These are phyloP conservation scores for Wickerhamiella kazuoi DNA, from an alignment of 805 yeast species.

Conservation along the genomic window DNA sequence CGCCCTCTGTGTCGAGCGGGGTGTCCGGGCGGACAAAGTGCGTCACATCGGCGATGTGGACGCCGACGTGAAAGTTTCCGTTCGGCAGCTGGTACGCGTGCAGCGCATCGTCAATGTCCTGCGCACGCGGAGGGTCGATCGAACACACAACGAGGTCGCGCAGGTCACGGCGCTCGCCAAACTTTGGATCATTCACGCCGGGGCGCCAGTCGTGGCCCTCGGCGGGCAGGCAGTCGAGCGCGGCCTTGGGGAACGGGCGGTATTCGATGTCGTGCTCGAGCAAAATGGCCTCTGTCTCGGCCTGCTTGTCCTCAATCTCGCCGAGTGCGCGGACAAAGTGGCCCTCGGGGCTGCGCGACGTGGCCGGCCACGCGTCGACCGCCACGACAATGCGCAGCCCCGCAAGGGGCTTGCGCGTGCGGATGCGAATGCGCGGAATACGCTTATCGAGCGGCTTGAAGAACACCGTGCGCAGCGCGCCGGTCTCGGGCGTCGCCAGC, in stretches of 20 bases:
- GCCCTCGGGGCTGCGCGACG: constrained; percentile 78
- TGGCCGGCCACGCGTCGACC: constrained; percentile 80
- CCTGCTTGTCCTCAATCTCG: constrained; percentile 74
- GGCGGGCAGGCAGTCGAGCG: constrained; percentile 73
- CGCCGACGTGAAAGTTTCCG: constrained; percentile 95
- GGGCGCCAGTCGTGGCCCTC: constrained; percentile 84
- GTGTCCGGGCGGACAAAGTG: constrained; percentile 90
- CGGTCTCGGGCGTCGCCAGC: constrained; percentile 29
- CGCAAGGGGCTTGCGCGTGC: constrained; percentile 65
- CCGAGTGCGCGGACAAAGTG: constrained; percentile 87
- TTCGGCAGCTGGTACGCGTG: constrained; percentile 75
- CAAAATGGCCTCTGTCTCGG: constrained; percentile 88
- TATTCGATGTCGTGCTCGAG: constrained; percentile 94
- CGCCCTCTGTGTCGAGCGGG: constrained; percentile 88
- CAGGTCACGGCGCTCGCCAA: constrained; percentile 56
- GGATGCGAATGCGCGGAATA: constrained; percentile 70
- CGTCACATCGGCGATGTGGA: constrained; percentile 96
- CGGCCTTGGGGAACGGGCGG: constrained; percentile 85
- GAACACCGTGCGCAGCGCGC: constrained; percentile 61
- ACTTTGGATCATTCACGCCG: constrained; percentile 45
- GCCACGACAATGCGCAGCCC: constrained; percentile 86
- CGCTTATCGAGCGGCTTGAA: constrained; percentile 79
- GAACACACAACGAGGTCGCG: constrained; percentile 84
- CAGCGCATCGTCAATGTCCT: constrained; percentile 95
- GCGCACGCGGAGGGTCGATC: constrained; percentile 96